Conservation (phyloP, 2,329 filamentous ascomycete species). For the Fusarium beomiforme region DNA sequence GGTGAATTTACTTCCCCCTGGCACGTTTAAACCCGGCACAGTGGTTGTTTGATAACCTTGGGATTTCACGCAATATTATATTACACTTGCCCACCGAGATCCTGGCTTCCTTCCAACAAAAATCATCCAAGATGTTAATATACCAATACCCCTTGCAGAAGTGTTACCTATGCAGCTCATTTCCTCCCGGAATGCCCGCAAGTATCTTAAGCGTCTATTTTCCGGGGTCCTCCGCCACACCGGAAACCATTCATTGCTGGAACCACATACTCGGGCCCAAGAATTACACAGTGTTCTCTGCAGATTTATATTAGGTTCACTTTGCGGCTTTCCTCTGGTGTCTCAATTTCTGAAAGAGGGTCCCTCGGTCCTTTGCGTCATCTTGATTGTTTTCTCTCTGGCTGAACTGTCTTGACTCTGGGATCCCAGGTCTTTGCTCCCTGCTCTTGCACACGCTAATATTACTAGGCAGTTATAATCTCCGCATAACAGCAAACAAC, state of each 20-base stretch:
- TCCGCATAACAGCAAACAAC: constrained; percentile 31
- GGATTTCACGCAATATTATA: constrained; percentile 23
- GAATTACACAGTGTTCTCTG: not conserved
- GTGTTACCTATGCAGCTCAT: constrained; percentile 7
- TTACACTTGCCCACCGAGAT: constrained; percentile 4
- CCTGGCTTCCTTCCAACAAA: not conserved
- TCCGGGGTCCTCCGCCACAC: constrained; percentile 16
- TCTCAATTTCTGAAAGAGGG: constrained; percentile 1
- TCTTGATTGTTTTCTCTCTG: constrained; percentile 14
- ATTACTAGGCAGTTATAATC: constrained; percentile 33
- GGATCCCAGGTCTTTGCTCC: constrained; percentile 23
- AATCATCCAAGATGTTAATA: constrained; percentile 5
- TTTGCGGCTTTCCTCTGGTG: not conserved
- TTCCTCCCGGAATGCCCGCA: constrained; percentile 5
- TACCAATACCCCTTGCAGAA: not conserved
- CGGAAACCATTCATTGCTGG: constrained; percentile 12
- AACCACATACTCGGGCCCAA: constrained; percentile 4
- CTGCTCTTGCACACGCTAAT: constrained; percentile 34
- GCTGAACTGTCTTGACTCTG: constrained; percentile 5
- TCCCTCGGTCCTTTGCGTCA: constrained; percentile 25
- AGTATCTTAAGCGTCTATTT: not conserved
- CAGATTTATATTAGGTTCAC: not conserved
- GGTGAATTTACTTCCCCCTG: constrained; percentile 23
- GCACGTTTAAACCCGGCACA: constrained; percentile 2
- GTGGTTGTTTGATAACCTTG: constrained; percentile 25